Conservation (phyloP, 2,329 filamentous ascomycete species). For the Lizonia empirigonia region DNA sequence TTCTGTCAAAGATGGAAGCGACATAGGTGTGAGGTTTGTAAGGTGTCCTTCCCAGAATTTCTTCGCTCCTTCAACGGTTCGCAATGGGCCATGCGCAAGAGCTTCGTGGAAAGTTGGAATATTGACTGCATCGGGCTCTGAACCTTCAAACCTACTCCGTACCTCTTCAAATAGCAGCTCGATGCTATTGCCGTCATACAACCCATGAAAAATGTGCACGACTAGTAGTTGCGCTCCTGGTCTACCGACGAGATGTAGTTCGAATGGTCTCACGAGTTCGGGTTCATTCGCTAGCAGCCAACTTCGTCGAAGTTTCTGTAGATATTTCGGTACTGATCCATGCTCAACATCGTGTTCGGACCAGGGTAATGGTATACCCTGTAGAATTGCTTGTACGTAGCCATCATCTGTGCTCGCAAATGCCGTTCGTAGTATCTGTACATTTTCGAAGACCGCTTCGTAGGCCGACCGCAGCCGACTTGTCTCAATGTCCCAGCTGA, state of each 20-base stretch:
- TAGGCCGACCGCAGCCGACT: constrained; percentile 63
- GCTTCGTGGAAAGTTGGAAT: constrained; percentile 68
- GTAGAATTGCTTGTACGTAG: constrained; percentile 73
- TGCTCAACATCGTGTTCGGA: constrained; percentile 33
- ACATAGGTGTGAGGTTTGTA: constrained; percentile 36
- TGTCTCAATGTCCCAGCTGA: constrained; percentile 56
- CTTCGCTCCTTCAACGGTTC: constrained; percentile 53
- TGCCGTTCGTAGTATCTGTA: constrained; percentile 72
- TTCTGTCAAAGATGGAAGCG: constrained; percentile 35
- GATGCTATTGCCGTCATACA: constrained; percentile 86
- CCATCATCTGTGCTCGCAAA: constrained; percentile 78
- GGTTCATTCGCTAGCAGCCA: constrained; percentile 46
- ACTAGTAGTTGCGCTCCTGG: constrained; percentile 53
- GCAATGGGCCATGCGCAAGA: constrained; percentile 72
- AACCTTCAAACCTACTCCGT: constrained; percentile 56
- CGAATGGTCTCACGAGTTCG: constrained; percentile 59
- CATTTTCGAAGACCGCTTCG: constrained; percentile 55
- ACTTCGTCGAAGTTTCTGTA: background rate
- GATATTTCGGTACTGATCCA: constrained; percentile 8
- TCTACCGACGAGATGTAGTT: constrained; percentile 54
- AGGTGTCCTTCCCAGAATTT: constrained; percentile 73
- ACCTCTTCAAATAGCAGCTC: constrained; percentile 68
- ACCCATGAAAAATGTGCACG: constrained; percentile 78
- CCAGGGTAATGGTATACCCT: constrained; percentile 37
- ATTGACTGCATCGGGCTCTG: constrained; percentile 24